A percentile compares a stretch with the other conserved stretches of the same genome.
Conservation (phyloP, 2,329 filamentous ascomycete genomes). For the Cyclaneusma minus region DNA sequence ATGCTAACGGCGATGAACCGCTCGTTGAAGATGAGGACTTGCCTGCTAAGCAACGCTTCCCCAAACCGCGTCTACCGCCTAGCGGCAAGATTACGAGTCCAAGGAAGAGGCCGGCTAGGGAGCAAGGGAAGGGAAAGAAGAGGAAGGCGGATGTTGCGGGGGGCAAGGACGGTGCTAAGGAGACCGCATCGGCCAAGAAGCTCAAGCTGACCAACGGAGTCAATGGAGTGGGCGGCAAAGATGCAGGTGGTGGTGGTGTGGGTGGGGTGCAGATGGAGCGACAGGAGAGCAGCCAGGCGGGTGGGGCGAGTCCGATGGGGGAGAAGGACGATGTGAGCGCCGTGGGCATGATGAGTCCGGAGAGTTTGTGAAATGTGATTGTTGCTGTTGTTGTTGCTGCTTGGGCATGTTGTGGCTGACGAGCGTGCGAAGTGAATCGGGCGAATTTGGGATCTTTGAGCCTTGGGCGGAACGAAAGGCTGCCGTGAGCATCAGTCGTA, state of each 20-base stretch:
- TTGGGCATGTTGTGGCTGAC: too few species aligned
- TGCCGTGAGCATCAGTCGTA: too few species aligned
- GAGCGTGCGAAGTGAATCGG: too few species aligned
- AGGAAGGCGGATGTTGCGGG: slow-evolving; percentile 50
- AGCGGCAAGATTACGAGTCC: slow-evolving; percentile 79
- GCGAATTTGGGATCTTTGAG: too few species aligned
- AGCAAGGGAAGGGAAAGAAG: slow-evolving; percentile 75
- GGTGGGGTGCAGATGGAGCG: slow-evolving; percentile 40
- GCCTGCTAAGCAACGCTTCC: slow-evolving; percentile 72
- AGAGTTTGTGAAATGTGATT: too few species aligned
- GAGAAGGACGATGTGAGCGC: slow-evolving; percentile 54
- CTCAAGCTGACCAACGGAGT: slow-evolving; percentile 21
- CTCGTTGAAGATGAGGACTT: slow-evolving; percentile 90
- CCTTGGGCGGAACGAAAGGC: too few species aligned
- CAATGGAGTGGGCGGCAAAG: slow-evolving; percentile 10
- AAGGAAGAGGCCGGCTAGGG: slow-evolving; percentile 66
- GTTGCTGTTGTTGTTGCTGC: too few species aligned
- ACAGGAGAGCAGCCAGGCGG: slow-evolving; percentile 40
- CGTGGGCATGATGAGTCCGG: slow-evolving; percentile 71
- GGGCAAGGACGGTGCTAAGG: slow-evolving; percentile 14
- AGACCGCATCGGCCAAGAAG: slow-evolving; percentile 34
- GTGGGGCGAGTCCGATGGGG: slow-evolving; percentile 32
- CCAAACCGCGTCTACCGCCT: slow-evolving; percentile 47
- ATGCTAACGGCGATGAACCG: slow-evolving; percentile 66
- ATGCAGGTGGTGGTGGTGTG: slow-evolving; percentile 21